phyloP scores from a whole-genome alignment of 176 grass and related monocot species.

The Canna indica region DNA sequence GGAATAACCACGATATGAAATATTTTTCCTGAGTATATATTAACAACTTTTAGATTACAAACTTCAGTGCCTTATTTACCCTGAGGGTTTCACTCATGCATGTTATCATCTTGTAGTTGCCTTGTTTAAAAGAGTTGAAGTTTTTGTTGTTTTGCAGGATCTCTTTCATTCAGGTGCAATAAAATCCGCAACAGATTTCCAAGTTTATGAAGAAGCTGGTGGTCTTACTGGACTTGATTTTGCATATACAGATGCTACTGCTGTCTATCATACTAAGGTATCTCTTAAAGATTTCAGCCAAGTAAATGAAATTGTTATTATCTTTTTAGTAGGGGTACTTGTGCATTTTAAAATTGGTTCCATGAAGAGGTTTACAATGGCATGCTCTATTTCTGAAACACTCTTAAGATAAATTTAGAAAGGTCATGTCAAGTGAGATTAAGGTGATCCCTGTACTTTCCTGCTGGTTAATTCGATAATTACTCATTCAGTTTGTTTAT shows the following conservation, averaged over 20 bases:
- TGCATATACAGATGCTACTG: conserved; percentile 82
- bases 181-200: conserved; percentile 96
- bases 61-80: not conserved
- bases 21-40: too few species aligned
- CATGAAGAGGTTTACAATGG: not conserved
- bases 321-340: not conserved
- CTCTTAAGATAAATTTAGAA: not conserved
- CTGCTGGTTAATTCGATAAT: not conserved
- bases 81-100: not conserved
- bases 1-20: too few species aligned
- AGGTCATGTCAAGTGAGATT: not conserved
- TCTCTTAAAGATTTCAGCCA: not conserved
- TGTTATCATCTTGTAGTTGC: not conserved
- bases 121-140: not conserved
- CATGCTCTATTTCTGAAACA: not conserved
- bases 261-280: conserved; percentile 98
- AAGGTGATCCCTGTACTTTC: not conserved
- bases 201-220: conserved; percentile 91
- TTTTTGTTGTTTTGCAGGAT: conserved; percentile 42
- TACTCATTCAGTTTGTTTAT: not conserved
- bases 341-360: not conserved
- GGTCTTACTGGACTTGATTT: conserved; percentile 91
- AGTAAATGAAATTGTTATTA: not conserved
- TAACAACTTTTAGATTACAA: too few species aligned
- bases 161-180: conserved; percentile 80